Percentiles rank a stretch among this genome's conserved stretches.
phyloP scores from a whole-genome alignment of 176 grass and related monocot genomes.

The Olyra latifolia region DNA sequence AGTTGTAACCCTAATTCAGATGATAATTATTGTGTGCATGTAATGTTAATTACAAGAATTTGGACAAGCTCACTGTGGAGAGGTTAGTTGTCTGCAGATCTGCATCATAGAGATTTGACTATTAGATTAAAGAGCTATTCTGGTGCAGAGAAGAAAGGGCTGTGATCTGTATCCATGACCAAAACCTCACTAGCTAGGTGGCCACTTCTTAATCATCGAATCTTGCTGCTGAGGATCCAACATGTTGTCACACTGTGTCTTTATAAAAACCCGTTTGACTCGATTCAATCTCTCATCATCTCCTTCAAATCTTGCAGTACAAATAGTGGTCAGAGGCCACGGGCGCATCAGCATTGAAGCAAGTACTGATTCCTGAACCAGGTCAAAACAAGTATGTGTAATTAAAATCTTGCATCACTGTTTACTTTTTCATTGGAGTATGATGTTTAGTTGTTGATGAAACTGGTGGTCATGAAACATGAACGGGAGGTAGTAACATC shows the following conservation, averaged over 20 bases:
- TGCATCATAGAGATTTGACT: slow-evolving; percentile 37
- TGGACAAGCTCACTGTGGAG: background rate
- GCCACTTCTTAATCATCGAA: slow-evolving; percentile 55
- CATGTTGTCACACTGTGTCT: slow-evolving; percentile 35
- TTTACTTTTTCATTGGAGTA: background rate
- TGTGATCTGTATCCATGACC: slow-evolving; percentile 45
- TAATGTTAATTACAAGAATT: background rate
- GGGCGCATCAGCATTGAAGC: slow-evolving; percentile 56
- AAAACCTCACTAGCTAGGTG: slow-evolving; percentile 52
- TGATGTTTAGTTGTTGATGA: background rate
- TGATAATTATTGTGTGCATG: background rate
- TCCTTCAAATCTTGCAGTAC: slow-evolving; percentile 24
- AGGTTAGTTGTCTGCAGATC: slow-evolving; percentile 3
- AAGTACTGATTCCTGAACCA: slow-evolving; percentile 45
- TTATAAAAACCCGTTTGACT: slow-evolving; percentile 45
- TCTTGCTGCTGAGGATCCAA: slow-evolving; percentile 53
- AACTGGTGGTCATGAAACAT: background rate
- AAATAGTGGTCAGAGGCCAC: slow-evolving; percentile 27
- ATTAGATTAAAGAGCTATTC: slow-evolving; percentile 40
- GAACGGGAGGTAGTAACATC: background rate
- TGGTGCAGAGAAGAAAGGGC: slow-evolving; percentile 57
- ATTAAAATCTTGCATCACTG: background rate
- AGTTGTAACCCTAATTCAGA: background rate
- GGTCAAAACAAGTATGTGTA: background rate
- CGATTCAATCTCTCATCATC: slow-evolving; percentile 18